Base-by-base conservation (phyloP, 345 rosid genomes). In the Kandelia obovata region DNA sequence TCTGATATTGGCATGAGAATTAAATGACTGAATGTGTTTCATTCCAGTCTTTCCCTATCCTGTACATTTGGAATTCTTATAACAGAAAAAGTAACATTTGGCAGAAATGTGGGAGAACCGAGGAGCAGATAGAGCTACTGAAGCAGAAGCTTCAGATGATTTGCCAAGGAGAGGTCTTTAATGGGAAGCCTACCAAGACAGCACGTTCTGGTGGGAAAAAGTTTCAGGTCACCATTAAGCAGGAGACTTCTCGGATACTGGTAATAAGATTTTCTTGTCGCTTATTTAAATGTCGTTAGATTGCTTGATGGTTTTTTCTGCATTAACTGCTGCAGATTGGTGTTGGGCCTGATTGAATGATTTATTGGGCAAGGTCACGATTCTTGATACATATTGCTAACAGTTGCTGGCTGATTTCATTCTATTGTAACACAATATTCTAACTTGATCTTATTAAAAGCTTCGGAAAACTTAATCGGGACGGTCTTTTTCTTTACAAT, bases 131-230 rank as follows among this genome's bases (percentile, higher is more conserved):
- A 61, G 96, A 92, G 77, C 35, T 96, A 37, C 20, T 67, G 61
- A 92, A 95, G 83, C 79, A 91, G 77, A 95, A 92, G 83, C 83
- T 95, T 30, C 79, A 87, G 34, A 72, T 85, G 85, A 96, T 96
- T 68, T 88, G 83, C 73, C 92, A 84, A 78, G 98, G 99, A 34
- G 96, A 82, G 71, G 85, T 83, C 71, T 96, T 96, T 77, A 85
- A 90, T n/a, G 97, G 99, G 26, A 89, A 85, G 67, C 89, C 92
- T 4, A 96, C 98, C 31, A 96, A 88, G 76, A 96, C 96, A 0
- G 98, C 98, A 1, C 91, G 99, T 5, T 96, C 98, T 11, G 97
- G 89, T 21, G 99, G 99, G 71, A 90, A 85, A 80, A 96, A 90
- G 72, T 92, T 96, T 64, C 99, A 86, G 73, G 98, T 96, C 64